These are phyloP conservation scores for Papiliotrema nemorosa DNA, from an alignment of 1,284 basidiomycete genomes.

Conservation along the genomic window DNA sequence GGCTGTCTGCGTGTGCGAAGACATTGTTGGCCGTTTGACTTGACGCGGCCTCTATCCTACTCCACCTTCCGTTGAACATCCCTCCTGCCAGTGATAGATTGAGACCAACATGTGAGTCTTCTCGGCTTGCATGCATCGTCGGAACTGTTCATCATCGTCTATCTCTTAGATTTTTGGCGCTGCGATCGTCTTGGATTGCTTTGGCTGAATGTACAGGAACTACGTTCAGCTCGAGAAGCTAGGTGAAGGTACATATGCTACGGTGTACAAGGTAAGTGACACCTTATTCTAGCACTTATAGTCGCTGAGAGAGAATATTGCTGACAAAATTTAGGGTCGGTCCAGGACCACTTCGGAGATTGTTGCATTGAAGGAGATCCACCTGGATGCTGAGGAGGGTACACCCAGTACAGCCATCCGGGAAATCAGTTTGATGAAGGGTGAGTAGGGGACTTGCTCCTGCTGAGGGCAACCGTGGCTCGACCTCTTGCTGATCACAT, in stretches of 20 bases:
- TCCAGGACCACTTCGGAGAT: constrained; percentile 64
- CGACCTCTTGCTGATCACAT: neutral
- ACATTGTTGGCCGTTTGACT: neutral
- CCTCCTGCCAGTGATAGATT: neutral
- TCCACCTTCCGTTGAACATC: neutral
- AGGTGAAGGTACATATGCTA: constrained; percentile 61
- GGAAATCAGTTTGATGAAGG: constrained; percentile 92
- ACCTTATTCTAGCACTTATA: no score
- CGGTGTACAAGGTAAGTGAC: constrained; percentile 80
- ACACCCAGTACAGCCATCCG: constrained; percentile 96
- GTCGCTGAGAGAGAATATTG: no score
- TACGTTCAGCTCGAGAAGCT: constrained; percentile 76
- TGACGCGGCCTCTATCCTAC: neutral
- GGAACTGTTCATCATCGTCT: neutral
- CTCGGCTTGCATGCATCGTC: neutral
- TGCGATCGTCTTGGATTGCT: no score
- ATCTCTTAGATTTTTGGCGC: no score
- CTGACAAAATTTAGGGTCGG: constrained; percentile 70
- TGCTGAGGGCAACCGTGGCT: neutral
- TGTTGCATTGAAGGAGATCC: constrained; percentile 96
- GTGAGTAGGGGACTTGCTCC: constrained; percentile 20
- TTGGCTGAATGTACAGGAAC: no score
- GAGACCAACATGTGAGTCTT: neutral
- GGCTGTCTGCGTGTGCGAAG: no score
- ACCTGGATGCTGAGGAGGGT: constrained; percentile 96